Evolutionary conservation across 176 grass and related monocot species (phyloP).

Genomic region (Poa pratensis): DNA sequence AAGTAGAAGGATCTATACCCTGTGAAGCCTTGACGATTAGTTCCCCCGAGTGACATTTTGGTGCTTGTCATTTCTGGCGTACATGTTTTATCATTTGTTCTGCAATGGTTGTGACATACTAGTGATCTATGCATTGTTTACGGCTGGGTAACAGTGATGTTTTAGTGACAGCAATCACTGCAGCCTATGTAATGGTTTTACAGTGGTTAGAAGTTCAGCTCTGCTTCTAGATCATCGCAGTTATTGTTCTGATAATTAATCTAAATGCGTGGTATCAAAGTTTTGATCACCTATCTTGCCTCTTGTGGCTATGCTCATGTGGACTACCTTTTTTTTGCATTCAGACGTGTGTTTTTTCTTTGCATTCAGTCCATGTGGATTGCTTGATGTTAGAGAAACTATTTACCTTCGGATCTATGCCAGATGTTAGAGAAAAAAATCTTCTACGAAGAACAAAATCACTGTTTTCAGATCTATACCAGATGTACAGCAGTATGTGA

Average conservation of each 20-base stretch:
- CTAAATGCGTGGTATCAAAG: neutral
- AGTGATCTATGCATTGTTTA: neutral
- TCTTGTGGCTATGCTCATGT: neutral
- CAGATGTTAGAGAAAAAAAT: neutral
- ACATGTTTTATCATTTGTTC: neutral
- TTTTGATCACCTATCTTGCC: neutral
- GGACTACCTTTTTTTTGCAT: neutral
- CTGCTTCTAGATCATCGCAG: neutral
- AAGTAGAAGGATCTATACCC: neutral
- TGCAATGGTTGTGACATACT: neutral
- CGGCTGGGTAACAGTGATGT: neutral
- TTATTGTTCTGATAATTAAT: neutral
- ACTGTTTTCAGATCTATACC: conserved; percentile 1
- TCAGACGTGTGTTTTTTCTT: neutral
- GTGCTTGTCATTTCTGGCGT: neutral
- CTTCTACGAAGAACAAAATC: neutral
- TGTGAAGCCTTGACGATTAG: conserved; percentile 9
- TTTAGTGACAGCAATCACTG: neutral
- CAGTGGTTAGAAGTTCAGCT: neutral
- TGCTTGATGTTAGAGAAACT: neutral
- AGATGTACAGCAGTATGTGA: neutral
- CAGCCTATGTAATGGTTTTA: neutral
- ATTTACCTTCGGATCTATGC: neutral
- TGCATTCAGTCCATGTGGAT: neutral
- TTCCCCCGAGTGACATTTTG: neutral